Conservation (phyloP, 768 basidiomycete species). For the Clitopilus hobsonii region DNA sequence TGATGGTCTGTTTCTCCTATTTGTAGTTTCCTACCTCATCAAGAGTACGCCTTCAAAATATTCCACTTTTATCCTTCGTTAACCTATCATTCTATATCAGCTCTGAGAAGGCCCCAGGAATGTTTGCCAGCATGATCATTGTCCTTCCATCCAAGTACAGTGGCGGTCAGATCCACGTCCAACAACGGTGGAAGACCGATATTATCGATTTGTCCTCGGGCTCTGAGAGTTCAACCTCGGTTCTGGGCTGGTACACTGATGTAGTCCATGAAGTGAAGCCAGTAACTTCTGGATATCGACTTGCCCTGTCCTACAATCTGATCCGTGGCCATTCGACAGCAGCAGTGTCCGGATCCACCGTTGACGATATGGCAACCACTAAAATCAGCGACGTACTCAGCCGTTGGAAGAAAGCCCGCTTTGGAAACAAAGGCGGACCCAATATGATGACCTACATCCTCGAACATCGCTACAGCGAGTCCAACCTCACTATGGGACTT, state of each 20-base stretch:
- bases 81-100: conserved; percentile 14
- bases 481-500: neutral
- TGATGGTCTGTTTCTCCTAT: neutral
- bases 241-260: conserved; percentile 34
- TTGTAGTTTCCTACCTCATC: neutral
- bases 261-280: conserved; percentile 40
- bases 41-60: neutral
- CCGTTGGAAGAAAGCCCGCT: neutral
- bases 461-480: neutral
- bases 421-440: neutral
- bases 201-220: neutral
- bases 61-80: neutral
- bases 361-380: neutral
- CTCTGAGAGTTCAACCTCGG: conserved; percentile 10
- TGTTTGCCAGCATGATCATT: conserved; percentile 46
- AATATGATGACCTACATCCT: neutral
- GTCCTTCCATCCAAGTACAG: conserved; percentile 38
- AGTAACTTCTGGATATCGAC: conserved; percentile 34
- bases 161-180: conserved; percentile 37
- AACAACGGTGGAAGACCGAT: neutral
- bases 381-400: neutral
- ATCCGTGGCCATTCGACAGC: conserved; percentile 13
- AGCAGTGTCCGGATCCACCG: neutral
- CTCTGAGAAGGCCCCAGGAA: conserved; percentile 37
- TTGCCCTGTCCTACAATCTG: conserved; percentile 43